Percentiles rank a stretch among this genome's conserved stretches.
Conservation (phyloP, 2,329 filamentous ascomycete species). For the Drechmeria coniospora region DNA sequence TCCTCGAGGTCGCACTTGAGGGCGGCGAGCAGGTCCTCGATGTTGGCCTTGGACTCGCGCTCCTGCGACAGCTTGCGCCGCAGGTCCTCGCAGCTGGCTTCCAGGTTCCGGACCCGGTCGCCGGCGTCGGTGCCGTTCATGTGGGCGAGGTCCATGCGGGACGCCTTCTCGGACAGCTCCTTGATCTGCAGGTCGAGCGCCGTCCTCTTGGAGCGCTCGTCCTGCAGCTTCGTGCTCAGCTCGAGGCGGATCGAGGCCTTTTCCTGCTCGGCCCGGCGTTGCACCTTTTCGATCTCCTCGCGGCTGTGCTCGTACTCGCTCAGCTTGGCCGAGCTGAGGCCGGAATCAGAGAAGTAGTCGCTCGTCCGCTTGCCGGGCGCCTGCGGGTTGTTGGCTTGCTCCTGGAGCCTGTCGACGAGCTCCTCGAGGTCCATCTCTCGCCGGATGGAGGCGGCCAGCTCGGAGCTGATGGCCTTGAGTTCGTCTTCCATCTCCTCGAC, state of each 20-base stretch:
- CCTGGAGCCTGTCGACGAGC: conserved; percentile 72
- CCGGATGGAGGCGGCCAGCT: conserved; percentile 83
- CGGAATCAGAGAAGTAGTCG: conserved; percentile 96
- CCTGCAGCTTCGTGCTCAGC: conserved; percentile 71
- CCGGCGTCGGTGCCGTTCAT: conserved; percentile 40
- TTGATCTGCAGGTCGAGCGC: conserved; percentile 73
- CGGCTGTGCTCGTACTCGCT: conserved; percentile 48
- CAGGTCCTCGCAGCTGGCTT: conserved; percentile 66
- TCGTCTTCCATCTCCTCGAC: conserved; percentile 89
- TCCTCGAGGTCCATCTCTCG: conserved; percentile 96
- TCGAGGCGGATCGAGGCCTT: conserved; percentile 76
- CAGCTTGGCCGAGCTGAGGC: conserved; percentile 69
- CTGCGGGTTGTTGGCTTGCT: conserved; percentile 49
- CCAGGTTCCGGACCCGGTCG: conserved; percentile 59
- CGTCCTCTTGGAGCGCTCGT: conserved; percentile 63
- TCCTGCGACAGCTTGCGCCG: conserved; percentile 73
- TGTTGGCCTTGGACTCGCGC: conserved; percentile 75
- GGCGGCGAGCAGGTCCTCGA: conserved; percentile 78
- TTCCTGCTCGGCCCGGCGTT: conserved; percentile 77
- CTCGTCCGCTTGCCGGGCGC: conserved; percentile 61
- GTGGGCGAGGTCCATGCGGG: conserved; percentile 40
- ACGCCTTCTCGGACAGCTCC: conserved; percentile 63
- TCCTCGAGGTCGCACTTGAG: conserved; percentile 71
- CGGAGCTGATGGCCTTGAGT: conserved; percentile 79
- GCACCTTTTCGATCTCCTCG: conserved; percentile 67